Percentiles rank a stretch among this genome's conserved stretches.
Conservation (phyloP, 2,329 filamentous ascomycete genomes). For the Rhynchosporium graminicola region DNA sequence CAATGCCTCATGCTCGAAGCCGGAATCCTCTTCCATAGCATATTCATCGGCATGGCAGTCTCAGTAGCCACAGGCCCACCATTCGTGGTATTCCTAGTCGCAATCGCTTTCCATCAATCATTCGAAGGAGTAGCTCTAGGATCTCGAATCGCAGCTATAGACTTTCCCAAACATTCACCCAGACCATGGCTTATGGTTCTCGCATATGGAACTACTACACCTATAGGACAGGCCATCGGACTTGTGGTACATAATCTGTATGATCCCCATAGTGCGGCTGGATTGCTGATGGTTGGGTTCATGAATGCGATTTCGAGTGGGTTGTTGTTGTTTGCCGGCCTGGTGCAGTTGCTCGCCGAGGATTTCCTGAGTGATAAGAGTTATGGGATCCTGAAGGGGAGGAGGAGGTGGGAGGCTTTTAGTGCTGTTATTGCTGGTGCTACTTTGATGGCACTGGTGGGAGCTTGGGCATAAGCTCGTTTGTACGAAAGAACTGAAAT, state of each 20-base stretch:
- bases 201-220: slow-evolving; percentile 75
- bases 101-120: slow-evolving; percentile 82
- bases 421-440: slow-evolving; percentile 60
- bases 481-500: slow-evolving; percentile 6
- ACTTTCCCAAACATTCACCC: slow-evolving; percentile 71
- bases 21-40: slow-evolving; percentile 80
- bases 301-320: slow-evolving; percentile 87
- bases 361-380: slow-evolving; percentile 77
- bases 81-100: slow-evolving; percentile 77
- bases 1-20: slow-evolving; percentile 81
- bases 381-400: slow-evolving; percentile 59
- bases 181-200: slow-evolving; percentile 82
- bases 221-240: slow-evolving; percentile 81
- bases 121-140: slow-evolving; percentile 88
- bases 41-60: slow-evolving; percentile 86
- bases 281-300: slow-evolving; percentile 78
- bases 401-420: slow-evolving; percentile 61
- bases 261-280: slow-evolving; percentile 73
- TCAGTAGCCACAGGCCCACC: slow-evolving; percentile 78
- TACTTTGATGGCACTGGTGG: slow-evolving; percentile 65
- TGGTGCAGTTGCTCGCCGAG: slow-evolving; percentile 83
- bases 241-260: slow-evolving; percentile 77
- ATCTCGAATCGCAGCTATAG: slow-evolving; percentile 79
- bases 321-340: slow-evolving; percentile 75
- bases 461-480: slow-evolving; percentile 56